A percentile compares a stretch with the other conserved stretches of the same genome.
Evolutionary conservation across 2,329 filamentous ascomycete genomes (phyloP).

Genomic region (Aspergillus sp.): DNA sequence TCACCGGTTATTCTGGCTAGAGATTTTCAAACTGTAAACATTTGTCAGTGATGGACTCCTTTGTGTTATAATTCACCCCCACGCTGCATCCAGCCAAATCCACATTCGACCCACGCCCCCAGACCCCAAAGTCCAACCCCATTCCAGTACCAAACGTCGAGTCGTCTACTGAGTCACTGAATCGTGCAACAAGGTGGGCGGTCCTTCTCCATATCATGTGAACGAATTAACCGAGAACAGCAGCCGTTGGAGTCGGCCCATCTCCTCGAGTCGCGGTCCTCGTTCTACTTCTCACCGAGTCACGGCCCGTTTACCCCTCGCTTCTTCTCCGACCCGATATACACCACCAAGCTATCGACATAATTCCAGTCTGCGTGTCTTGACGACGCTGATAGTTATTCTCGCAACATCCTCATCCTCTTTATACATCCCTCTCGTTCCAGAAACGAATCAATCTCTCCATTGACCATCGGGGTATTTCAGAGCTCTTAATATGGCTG

Average conservation of each 20-base stretch:
- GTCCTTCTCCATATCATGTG: not conserved
- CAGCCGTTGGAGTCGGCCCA: not conserved
- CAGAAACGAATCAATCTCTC: not conserved
- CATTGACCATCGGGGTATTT: not conserved
- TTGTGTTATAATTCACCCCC: not conserved
- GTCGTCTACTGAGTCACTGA: not conserved
- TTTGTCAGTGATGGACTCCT: no score
- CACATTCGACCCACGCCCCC: not conserved
- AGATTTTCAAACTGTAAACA: no score
- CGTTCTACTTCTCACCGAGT: not conserved
- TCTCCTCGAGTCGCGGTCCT: not conserved
- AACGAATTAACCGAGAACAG: not conserved
- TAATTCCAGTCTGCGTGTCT: no score
- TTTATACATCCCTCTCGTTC: not conserved
- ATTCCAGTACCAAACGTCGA: not conserved
- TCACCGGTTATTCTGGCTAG: not conserved
- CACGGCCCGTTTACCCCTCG: not conserved
- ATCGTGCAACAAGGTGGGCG: not conserved
- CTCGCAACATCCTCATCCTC: no score
- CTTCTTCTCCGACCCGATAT: not conserved
- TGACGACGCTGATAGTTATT: no score
- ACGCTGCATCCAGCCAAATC: not conserved
- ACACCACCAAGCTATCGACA: no score
- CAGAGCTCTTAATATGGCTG: not conserved
- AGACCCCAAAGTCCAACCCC: not conserved